phyloP scores from a whole-genome alignment of 164 flowering plant species.

The Chimonanthus salicifolius region DNA sequence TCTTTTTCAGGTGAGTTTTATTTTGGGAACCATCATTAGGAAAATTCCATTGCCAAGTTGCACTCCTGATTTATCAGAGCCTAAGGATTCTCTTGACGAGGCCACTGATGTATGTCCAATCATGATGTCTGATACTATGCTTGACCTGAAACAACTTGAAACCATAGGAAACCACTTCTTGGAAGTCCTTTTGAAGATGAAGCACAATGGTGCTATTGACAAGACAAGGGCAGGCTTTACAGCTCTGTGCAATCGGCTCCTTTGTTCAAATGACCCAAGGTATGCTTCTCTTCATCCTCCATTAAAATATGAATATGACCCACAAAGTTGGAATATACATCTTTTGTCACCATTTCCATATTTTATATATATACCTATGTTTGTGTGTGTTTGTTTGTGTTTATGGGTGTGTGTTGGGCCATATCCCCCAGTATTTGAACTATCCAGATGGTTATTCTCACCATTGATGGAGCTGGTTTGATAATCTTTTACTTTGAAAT shows the following conservation, averaged over 20 bases:
- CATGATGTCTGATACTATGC: slow-evolving; percentile 32
- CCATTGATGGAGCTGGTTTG: background rate
- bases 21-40: slow-evolving; percentile 84
- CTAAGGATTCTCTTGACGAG: slow-evolving; percentile 13
- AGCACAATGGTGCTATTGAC: slow-evolving; percentile 99
- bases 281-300: slow-evolving; percentile 20
- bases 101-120: slow-evolving; percentile 16
- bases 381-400: no score
- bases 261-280: slow-evolving; percentile 95
- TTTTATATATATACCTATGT: no score
- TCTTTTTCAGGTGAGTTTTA: slow-evolving; percentile 85
- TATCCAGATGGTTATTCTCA: background rate
- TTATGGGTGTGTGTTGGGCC: background rate
- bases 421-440: background rate
- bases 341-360: no score
- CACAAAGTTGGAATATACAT: background rate
- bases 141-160: slow-evolving; percentile 83
- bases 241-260: slow-evolving; percentile 95
- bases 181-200: slow-evolving; percentile 96
- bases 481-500: background rate
- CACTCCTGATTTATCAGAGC: slow-evolving; percentile 22
- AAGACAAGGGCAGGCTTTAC: slow-evolving; percentile 98
- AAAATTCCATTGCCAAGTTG: slow-evolving; percentile 75
- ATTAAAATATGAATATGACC: background rate
- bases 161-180: slow-evolving; percentile 81